These are phyloP conservation scores for Talaromyces sp. DNA, from an alignment of 2,329 filamentous ascomycete genomes.

Conservation along the genomic window DNA sequence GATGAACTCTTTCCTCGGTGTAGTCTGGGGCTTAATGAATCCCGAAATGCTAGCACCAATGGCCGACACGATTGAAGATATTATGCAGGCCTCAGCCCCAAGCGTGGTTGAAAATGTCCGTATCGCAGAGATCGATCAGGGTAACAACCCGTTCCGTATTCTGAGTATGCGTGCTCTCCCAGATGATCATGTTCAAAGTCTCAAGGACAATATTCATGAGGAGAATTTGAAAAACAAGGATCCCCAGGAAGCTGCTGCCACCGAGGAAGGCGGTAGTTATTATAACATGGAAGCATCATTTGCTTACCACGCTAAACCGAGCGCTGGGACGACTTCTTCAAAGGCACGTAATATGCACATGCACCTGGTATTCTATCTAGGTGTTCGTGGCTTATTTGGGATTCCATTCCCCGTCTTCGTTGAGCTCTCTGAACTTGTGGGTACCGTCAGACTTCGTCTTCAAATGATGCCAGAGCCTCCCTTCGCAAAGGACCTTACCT, in stretches of 20 bases:
- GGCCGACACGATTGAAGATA: slow-evolving; percentile 91
- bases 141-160: slow-evolving; percentile 85
- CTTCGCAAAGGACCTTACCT: slow-evolving; percentile 87
- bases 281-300: slow-evolving; percentile 92
- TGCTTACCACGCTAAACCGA: slow-evolving; percentile 86
- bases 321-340: slow-evolving; percentile 68
- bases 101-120: slow-evolving; percentile 91
- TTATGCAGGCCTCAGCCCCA: slow-evolving; percentile 95
- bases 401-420: slow-evolving; percentile 86
- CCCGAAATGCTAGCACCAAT: slow-evolving; percentile 92
- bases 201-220: slow-evolving; percentile 79
- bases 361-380: slow-evolving; percentile 92
- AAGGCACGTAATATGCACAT: slow-evolving; percentile 97
- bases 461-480: slow-evolving; percentile 89
- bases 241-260: slow-evolving; percentile 80
- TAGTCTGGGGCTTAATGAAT: slow-evolving; percentile 90
- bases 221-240: slow-evolving; percentile 81
- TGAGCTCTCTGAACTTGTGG: slow-evolving; percentile 86
- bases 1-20: slow-evolving; percentile 86
- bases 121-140: slow-evolving; percentile 92
- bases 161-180: slow-evolving; percentile 84
- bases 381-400: slow-evolving; percentile 84
- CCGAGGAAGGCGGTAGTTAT: slow-evolving; percentile 87
- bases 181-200: slow-evolving; percentile 75
- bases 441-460: slow-evolving; percentile 78